A percentile compares a stretch with the other conserved stretches of the same genome.
Evolutionary conservation across 2,329 filamentous ascomycete species (phyloP).

Genomic region (Cercospora canescens): DNA sequence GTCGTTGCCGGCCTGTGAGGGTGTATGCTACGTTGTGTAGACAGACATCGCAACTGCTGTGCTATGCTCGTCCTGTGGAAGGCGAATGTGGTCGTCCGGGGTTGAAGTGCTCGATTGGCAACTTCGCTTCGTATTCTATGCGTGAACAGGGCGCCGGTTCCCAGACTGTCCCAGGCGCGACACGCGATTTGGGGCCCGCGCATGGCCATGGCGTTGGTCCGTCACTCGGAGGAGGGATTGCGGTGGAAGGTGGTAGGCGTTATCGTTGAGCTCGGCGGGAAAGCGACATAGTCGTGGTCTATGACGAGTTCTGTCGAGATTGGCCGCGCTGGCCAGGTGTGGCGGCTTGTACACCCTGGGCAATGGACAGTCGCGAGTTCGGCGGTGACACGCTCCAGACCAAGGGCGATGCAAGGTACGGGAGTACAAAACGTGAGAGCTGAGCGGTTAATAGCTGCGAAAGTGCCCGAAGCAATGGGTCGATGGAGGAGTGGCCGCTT

Average conservation of each 20-base stretch:
- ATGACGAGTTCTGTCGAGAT: slow-evolving; percentile 15
- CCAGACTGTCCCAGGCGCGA: slow-evolving; percentile 35
- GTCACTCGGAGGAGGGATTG: neutral
- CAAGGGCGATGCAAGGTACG: neutral
- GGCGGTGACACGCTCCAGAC: neutral
- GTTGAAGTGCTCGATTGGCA: neutral
- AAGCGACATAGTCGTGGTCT: slow-evolving; percentile 13
- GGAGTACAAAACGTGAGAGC: neutral
- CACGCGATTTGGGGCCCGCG: slow-evolving; percentile 26
- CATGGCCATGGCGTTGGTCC: slow-evolving; percentile 18
- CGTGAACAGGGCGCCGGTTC: slow-evolving; percentile 37
- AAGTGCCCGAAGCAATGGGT: neutral
- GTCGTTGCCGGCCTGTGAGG: slow-evolving; percentile 15
- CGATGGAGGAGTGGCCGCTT: neutral
- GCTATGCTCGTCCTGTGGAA: neutral
- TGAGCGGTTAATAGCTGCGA: neutral
- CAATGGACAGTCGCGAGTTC: neutral
- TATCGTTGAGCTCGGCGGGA: slow-evolving; percentile 2
- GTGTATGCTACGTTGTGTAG: slow-evolving; percentile 10
- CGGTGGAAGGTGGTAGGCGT: neutral
- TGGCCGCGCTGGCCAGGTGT: neutral
- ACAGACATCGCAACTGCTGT: slow-evolving; percentile 23
- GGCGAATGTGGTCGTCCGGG: neutral
- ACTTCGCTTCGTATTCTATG: slow-evolving; percentile 32
- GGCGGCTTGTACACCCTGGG: neutral